A percentile compares a stretch with the other conserved stretches of the same genome.
These are phyloP conservation scores for Dactylellina haptotyla DNA, from an alignment of 2,329 filamentous ascomycete species.

Conservation along the genomic window DNA sequence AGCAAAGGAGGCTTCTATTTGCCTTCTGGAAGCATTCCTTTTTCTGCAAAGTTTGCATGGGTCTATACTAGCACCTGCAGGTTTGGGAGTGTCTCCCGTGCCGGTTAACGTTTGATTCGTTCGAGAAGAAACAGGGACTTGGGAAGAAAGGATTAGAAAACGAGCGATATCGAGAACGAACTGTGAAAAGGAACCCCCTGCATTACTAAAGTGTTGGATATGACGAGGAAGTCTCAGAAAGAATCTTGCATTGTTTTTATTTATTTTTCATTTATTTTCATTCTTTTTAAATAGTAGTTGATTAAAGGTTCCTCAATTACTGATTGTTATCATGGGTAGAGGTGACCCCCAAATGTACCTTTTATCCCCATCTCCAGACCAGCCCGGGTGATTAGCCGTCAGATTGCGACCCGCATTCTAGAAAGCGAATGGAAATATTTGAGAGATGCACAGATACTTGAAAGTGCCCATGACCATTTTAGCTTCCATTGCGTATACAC, in stretches of 20 bases:
- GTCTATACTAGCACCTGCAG: conserved; percentile 48
- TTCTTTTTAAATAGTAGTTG: conserved; percentile 3
- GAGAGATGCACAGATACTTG: conserved; percentile 7
- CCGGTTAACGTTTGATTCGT: conserved; percentile 51
- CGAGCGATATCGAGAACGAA: conserved; percentile 49
- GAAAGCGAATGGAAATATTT: conserved; percentile 45
- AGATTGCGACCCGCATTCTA: conserved; percentile 42
- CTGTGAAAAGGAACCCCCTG: conserved; percentile 42
- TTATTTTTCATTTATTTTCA: not conserved
- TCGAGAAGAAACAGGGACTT: conserved; percentile 48
- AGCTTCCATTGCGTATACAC: conserved; percentile 40
- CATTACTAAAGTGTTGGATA: conserved; percentile 22
- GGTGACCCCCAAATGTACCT: conserved; percentile 38
- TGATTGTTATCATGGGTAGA: conserved; percentile 22
- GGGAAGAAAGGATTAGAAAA: conserved; percentile 43
- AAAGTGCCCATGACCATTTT: conserved; percentile 3
- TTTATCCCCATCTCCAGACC: conserved; percentile 14
- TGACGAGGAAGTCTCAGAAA: conserved; percentile 20
- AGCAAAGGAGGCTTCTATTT: conserved; percentile 41
- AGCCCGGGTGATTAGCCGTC: conserved; percentile 49
- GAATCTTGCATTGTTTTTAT: conserved; percentile 21
- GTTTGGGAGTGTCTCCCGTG: conserved; percentile 51
- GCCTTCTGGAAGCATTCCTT: conserved; percentile 55
- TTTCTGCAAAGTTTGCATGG: conserved; percentile 31
- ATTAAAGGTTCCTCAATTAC: conserved; percentile 4